Base-by-base conservation (phyloP, 2,329 filamentous ascomycete species). In the Aspergillus floridensis region DNA sequence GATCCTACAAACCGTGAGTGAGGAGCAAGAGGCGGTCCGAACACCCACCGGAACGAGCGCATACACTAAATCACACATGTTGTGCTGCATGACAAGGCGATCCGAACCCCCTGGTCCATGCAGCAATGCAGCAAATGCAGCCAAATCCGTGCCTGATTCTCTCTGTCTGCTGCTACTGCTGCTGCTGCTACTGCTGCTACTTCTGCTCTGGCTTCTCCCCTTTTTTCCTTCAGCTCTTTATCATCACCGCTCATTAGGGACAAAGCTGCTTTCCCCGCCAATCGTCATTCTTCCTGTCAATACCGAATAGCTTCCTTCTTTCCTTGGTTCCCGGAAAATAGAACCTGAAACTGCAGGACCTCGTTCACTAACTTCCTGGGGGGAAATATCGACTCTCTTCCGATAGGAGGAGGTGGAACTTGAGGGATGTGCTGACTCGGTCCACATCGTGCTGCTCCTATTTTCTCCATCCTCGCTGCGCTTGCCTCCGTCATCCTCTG, bases 141-240 rank as follows among this genome's bases (percentile, higher is more conserved):
- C 16, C 11, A 16, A 44, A 7, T 61, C 59, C 54, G 59, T 61
- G 59, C 59, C 59, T 61, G 59, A 61, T 57, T 57, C 38, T 44
- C 7, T 44, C 16, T 19, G 32, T 12, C 12, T 35, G 14, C 32
- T 35, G 14, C 32, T 35, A 5, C 4, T 32, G 31, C 31, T 32
- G 32, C 32, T 35, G 10, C 32, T 35, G 31, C 31, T 32, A 4
- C 31, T 32, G 8, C 31, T 35, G 31, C 32, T 35, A 14, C 32
- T 12, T 12, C 12, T 35, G 32, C 3, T 35, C 11, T 16, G 11
- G 32, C 32, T 35, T 35, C 32, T 35, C 32, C 12, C 32, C 32
- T 19, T 19, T 14, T 19, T 19, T 44, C 12, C 16, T 44, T 19
- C n/a, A 5, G 14, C 32, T 12, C 38, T 44, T 14, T 44, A 5